phyloP scores from a whole-genome alignment of 768 basidiomycete genomes.

The Lentinula sp. region DNA sequence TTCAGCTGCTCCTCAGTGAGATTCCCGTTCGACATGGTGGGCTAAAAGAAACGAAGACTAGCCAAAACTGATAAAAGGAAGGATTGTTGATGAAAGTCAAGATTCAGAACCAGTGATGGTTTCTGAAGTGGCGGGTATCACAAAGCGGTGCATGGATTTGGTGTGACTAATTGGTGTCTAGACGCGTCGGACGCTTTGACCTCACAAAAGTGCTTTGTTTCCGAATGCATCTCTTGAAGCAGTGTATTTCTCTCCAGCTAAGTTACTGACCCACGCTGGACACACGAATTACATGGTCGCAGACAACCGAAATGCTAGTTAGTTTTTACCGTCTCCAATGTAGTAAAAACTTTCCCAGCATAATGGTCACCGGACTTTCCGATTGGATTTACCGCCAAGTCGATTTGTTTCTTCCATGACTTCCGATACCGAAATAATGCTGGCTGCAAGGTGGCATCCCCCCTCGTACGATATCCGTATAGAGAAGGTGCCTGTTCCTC shows the following conservation, averaged over 20 bases:
- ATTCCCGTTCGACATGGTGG: constrained; percentile 5
- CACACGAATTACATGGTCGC: not conserved
- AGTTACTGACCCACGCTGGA: not conserved
- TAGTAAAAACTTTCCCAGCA: not conserved
- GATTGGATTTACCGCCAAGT: not conserved
- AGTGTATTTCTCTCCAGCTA: not conserved
- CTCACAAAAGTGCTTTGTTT: not conserved
- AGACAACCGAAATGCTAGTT: not conserved
- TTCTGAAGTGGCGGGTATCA: not conserved
- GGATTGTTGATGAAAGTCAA: not conserved
- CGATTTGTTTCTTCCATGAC: not conserved
- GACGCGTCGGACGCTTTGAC: not conserved
- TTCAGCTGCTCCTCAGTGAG: constrained; percentile 38
- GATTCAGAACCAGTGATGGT: not conserved
- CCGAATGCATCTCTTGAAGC: not conserved
- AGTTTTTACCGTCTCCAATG: not conserved
- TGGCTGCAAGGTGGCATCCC: constrained; percentile 57
- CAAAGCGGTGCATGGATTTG: not conserved
- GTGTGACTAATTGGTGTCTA: constrained; percentile 2
- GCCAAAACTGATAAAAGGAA: not conserved
- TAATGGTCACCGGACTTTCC: not conserved
- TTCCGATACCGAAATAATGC: not conserved
- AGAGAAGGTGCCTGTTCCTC: constrained; percentile 53
- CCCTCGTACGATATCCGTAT: constrained; percentile 67
- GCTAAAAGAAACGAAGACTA: not conserved